Conservation (phyloP, 2,329 filamentous ascomycete genomes). For the Diaporthe ilicicola region DNA sequence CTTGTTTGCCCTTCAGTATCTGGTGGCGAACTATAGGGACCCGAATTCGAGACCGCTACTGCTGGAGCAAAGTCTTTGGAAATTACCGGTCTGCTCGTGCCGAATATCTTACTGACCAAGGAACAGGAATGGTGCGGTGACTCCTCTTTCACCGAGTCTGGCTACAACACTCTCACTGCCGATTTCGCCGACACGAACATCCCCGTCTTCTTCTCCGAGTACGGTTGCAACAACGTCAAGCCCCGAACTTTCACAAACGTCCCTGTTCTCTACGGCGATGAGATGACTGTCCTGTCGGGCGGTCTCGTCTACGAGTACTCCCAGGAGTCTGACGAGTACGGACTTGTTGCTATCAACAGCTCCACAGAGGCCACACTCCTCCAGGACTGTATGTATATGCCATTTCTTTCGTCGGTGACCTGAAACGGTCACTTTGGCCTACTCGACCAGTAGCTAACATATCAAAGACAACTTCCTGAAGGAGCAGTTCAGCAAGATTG, state of each 20-base stretch:
- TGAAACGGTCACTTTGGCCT: too few relatives aligned
- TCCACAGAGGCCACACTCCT: constrained; percentile 64
- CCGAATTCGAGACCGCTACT: neutral
- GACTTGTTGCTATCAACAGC: constrained; percentile 66
- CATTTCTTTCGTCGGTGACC: constrained; percentile 40
- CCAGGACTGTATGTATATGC: constrained; percentile 55
- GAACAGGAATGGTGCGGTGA: constrained; percentile 60
- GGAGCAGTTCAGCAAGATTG: constrained; percentile 74
- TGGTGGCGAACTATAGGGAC: neutral
- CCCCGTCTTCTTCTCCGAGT: constrained; percentile 81
- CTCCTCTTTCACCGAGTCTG: constrained; percentile 56
- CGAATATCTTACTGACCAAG: neutral
- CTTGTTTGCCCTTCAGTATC: too few relatives aligned
- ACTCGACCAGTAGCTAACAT: neutral
- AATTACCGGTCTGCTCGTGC: neutral
- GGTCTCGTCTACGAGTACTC: constrained; percentile 81
- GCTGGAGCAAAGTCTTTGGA: too few relatives aligned
- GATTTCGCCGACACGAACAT: constrained; percentile 71
- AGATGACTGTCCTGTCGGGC: constrained; percentile 74
- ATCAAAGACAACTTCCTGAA: constrained; percentile 65
- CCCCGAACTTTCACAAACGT: constrained; percentile 79
- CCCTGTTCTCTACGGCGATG: constrained; percentile 69
- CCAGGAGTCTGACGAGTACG: constrained; percentile 70
- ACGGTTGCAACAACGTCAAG: constrained; percentile 73
- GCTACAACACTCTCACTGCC: constrained; percentile 51